Evolutionary conservation across 495 filamentous ascomycete species (phyloP).

Genomic region (Trichoderma asperelloides): DNA sequence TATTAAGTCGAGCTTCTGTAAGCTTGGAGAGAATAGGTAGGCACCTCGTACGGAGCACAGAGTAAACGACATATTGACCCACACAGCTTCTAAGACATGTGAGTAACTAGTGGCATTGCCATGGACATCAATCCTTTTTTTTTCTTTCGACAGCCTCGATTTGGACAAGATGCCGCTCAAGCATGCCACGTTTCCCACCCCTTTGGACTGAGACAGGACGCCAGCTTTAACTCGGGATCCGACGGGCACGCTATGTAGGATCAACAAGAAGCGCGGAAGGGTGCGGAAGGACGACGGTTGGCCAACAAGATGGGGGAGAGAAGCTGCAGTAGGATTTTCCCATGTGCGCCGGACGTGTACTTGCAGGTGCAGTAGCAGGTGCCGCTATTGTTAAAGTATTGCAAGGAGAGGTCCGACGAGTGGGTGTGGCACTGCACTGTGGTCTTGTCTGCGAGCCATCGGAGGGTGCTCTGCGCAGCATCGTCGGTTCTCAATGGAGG

Average conservation of each 20-base stretch:
- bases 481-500: not conserved
- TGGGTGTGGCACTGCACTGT: not conserved
- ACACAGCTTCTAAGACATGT: not conserved
- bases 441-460: not conserved
- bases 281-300: not conserved
- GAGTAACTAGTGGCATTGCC: not conserved
- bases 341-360: not conserved
- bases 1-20: too few relatives aligned
- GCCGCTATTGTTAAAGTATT: not conserved
- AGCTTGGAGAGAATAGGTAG: too few relatives aligned
- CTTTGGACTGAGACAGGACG: slow-evolving; percentile 2
- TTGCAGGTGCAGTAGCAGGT: not conserved
- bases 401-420: not conserved
- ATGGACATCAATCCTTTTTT: not conserved
- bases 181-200: not conserved
- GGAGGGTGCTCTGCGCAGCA: not conserved
- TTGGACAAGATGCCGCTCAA: not conserved
- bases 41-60: not conserved
- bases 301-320: not conserved
- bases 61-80: not conserved
- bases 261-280: not conserved
- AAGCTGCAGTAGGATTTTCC: not conserved
- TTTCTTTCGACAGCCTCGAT: not conserved
- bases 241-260: slow-evolving; percentile 4
- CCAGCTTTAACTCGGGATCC: not conserved